Conservation (phyloP, 2,329 filamentous ascomycete species). For the Monosporascus sp. region DNA sequence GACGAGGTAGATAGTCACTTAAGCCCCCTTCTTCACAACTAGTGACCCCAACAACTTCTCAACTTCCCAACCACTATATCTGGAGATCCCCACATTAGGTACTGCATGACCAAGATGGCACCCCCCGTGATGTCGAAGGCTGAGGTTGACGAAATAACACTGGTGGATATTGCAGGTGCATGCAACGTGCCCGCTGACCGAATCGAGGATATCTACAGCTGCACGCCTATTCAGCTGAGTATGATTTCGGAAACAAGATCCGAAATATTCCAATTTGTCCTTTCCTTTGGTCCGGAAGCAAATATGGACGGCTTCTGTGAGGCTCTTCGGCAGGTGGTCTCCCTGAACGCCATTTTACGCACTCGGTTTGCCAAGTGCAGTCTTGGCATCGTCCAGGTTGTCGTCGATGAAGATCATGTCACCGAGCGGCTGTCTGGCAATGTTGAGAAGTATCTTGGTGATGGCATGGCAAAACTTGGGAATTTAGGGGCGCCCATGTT, state of each 20-base stretch:
- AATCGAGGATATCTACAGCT: constrained; percentile 12
- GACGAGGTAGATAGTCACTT: neutral
- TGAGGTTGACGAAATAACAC: constrained; percentile 1
- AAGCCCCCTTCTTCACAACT: neutral
- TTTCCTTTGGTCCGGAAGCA: neutral
- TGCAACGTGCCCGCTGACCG: constrained; percentile 2
- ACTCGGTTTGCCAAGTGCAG: constrained; percentile 9
- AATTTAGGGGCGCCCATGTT: neutral
- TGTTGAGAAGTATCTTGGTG: constrained; percentile 1
- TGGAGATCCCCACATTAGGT: neutral
- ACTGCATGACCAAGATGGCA: constrained; percentile 2
- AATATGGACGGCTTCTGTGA: constrained; percentile 8
- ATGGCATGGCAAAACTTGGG: neutral
- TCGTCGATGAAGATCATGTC: constrained; percentile 6
- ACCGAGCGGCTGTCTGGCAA: neutral
- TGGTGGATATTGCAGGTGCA: constrained; percentile 3
- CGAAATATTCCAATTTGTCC: constrained; percentile 2
- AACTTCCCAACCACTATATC: neutral
- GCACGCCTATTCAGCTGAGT: constrained; percentile 9
- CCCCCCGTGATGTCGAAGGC: neutral
- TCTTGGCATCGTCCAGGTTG: constrained; percentile 8
- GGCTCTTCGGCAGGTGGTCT: constrained; percentile 6
- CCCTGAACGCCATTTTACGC: constrained; percentile 7
- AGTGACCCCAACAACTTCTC: neutral
- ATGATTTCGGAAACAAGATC: constrained; percentile 5